Conservation (phyloP, 2,329 filamentous ascomycete species). For the Colletotrichum horii region DNA sequence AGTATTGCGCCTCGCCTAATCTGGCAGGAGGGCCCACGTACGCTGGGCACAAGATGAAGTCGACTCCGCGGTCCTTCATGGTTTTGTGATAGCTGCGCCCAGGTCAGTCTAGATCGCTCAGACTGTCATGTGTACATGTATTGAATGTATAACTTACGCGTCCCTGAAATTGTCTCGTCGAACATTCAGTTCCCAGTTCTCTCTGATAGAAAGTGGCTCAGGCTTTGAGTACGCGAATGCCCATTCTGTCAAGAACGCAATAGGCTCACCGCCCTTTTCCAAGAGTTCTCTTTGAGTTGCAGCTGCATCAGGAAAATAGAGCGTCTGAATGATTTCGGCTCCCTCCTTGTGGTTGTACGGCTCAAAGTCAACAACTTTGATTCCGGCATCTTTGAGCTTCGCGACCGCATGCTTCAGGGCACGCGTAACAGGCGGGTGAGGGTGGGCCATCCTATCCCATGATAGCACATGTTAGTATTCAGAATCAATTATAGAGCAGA, state of each 20-base stretch:
- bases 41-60: slow-evolving; percentile 31
- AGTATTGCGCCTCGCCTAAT: slow-evolving; percentile 27
- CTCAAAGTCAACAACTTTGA: slow-evolving; percentile 27
- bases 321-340: slow-evolving; percentile 21
- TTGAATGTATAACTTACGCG: slow-evolving; percentile 37
- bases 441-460: slow-evolving; percentile 19
- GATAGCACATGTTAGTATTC: neutral
- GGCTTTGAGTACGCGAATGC: slow-evolving; percentile 22
- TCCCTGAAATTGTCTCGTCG: slow-evolving; percentile 21
- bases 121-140: neutral
- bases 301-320: slow-evolving; percentile 31
- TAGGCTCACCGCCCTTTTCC: slow-evolving; percentile 28
- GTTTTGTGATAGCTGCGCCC: slow-evolving; percentile 8
- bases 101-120: neutral
- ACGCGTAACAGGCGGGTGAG: slow-evolving; percentile 28
- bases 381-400: slow-evolving; percentile 23
- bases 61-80: slow-evolving; percentile 27
- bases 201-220: slow-evolving; percentile 13
- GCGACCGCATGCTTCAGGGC: slow-evolving; percentile 20
- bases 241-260: slow-evolving; percentile 30
- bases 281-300: slow-evolving; percentile 21
- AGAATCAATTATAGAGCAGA: neutral
- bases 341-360: slow-evolving; percentile 27
- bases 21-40: slow-evolving; percentile 26
- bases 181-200: slow-evolving; percentile 27